These are phyloP conservation scores for Retiboletus flavoniger DNA, from an alignment of 1,284 basidiomycete genomes.

Conservation along the genomic window DNA sequence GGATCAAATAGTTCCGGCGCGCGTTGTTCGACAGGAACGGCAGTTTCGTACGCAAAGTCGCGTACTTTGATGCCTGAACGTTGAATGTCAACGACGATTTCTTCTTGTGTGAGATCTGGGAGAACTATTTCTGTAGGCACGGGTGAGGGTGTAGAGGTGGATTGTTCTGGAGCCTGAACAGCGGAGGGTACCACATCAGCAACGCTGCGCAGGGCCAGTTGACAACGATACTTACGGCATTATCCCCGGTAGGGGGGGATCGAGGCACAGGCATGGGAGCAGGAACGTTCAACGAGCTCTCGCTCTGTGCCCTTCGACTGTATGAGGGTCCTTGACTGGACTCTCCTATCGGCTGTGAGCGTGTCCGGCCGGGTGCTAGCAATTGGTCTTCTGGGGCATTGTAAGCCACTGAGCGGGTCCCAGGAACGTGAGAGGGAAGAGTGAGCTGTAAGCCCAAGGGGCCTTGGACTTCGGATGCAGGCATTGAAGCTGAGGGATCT, in stretches of 20 bases:
- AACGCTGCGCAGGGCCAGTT: background rate
- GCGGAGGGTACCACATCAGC: background rate
- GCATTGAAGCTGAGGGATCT: constrained; percentile 14
- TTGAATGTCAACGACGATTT: constrained; percentile 35
- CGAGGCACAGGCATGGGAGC: constrained; percentile 11
- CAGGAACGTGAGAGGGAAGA: constrained; percentile 16
- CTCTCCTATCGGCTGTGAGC: constrained; percentile 23
- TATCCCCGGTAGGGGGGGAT: constrained; percentile 14
- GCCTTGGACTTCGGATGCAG: constrained; percentile 21
- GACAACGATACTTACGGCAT: constrained; percentile 25
- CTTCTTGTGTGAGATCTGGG: constrained; percentile 35
- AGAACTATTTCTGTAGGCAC: constrained; percentile 42
- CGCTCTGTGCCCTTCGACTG: constrained; percentile 27
- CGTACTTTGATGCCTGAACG: constrained; percentile 48
- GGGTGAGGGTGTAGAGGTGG: constrained; percentile 35
- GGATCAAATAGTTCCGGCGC: constrained; percentile 45
- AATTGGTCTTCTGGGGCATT: constrained; percentile 11
- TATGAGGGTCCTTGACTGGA: constrained; percentile 21
- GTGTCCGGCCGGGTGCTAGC: constrained; percentile 12
- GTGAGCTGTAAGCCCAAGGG: constrained; percentile 23
- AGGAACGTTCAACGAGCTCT: constrained; percentile 12
- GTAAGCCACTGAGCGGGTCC: constrained; percentile 11
- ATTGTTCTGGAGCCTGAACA: constrained; percentile 15
- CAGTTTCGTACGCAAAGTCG: constrained; percentile 45
- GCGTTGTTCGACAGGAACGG: constrained; percentile 10